Percentiles rank a stretch among this genome's conserved stretches.
phyloP scores from a whole-genome alignment of 148 eudicot genomes.

The Salicornia ramosissima region DNA sequence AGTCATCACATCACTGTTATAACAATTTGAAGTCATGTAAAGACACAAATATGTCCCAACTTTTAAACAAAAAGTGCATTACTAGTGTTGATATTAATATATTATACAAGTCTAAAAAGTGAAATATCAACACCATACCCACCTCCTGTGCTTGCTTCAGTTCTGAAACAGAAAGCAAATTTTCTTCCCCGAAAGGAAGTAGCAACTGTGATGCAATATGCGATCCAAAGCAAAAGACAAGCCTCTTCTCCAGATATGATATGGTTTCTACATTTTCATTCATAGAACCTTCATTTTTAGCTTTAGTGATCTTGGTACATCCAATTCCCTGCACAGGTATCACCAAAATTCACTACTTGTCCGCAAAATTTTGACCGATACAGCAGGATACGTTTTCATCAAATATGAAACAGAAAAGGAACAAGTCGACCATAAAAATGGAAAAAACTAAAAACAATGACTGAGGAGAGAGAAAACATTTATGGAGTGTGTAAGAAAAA shows the following conservation, averaged over 20 bases:
- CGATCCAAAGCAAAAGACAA: conserved; percentile 91
- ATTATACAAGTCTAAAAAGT: conserved; percentile 7
- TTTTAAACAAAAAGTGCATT: neutral
- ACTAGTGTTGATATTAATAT: neutral
- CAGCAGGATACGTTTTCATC: neutral
- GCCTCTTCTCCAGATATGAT: conserved; percentile 82
- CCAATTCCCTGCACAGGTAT: conserved; percentile 70
- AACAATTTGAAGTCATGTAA: neutral
- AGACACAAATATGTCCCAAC: neutral
- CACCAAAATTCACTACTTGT: conserved; percentile 8
- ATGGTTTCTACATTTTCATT: conserved; percentile 79
- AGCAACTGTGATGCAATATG: conserved; percentile 73
- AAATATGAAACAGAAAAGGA: neutral
- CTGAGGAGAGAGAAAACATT: no score
- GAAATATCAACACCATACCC: neutral
- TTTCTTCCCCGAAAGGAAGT: conserved; percentile 89
- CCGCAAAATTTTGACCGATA: neutral
- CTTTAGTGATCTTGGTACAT: conserved; percentile 75
- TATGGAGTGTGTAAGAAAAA: no score
- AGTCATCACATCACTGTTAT: neutral
- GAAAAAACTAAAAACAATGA: no score
- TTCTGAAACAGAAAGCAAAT: conserved; percentile 68
- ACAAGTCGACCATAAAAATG: neutral
- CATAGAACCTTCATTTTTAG: conserved; percentile 54
- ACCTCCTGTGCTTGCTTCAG: conserved; percentile 92